Conservation (phyloP, 2,329 filamentous ascomycete genomes). For the Botrytis sinoallii region DNA sequence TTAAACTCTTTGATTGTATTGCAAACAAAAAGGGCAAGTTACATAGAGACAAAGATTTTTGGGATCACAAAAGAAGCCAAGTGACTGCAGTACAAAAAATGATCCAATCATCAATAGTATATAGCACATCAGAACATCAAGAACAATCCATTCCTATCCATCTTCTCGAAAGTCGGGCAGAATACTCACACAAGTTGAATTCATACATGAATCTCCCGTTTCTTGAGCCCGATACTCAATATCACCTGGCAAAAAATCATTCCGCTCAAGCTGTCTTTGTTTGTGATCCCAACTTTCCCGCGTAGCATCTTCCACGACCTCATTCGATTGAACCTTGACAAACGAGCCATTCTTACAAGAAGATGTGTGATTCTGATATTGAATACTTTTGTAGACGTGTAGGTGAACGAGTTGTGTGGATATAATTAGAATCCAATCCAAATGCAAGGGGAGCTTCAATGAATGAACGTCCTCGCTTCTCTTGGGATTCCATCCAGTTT, state of each 20-base stretch:
- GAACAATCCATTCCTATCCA: neutral
- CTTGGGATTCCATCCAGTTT: no score
- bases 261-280: neutral
- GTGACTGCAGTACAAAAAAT: neutral
- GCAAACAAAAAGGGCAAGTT: neutral
- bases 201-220: neutral
- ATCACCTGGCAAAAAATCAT: neutral
- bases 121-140: neutral
- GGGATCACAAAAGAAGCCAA: neutral
- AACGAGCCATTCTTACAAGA: neutral
- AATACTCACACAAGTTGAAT: neutral
- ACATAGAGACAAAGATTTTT: neutral
- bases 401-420: no score
- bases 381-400: no score
- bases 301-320: neutral
- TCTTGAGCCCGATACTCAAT: neutral
- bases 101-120: neutral
- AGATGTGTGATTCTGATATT: no score
- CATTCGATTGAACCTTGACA: neutral
- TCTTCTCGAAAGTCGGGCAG: neutral
- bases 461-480: no score
- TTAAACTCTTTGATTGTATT: no score
- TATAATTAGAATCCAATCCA: no score
- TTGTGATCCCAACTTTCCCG: no score
- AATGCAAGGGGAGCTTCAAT: no score